A percentile compares a stretch with the other conserved stretches of the same genome.
These are phyloP conservation scores for Biscogniauxia mediterranea DNA, from an alignment of 2,329 filamentous ascomycete species.

Conservation along the genomic window DNA sequence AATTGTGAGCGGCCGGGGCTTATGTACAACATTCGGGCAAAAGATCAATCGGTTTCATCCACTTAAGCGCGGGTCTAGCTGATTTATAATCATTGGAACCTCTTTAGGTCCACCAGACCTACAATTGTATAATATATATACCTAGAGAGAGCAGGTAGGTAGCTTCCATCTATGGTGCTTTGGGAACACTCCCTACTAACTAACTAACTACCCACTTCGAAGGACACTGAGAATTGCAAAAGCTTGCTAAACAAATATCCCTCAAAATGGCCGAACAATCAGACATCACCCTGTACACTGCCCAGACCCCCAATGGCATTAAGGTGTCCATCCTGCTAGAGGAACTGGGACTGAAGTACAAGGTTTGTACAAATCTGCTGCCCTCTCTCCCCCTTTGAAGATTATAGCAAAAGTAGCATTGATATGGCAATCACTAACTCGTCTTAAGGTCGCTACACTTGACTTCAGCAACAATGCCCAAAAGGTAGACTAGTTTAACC, in stretches of 20 bases:
- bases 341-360: conserved; percentile 81
- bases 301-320: conserved; percentile 83
- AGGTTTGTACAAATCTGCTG: conserved; percentile 41
- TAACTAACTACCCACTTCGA: not conserved
- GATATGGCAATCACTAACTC: not conserved
- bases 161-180: not conserved
- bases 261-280: conserved; percentile 48
- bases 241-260: conserved; percentile 19
- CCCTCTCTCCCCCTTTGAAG: too few species aligned
- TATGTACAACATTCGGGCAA: too few species aligned
- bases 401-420: too few species aligned
- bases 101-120: too few species aligned
- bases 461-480: conserved; percentile 74
- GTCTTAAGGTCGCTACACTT: conserved; percentile 53
- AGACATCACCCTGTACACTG: conserved; percentile 78
- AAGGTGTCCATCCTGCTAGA: conserved; percentile 86
- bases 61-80: not conserved
- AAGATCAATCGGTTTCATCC: not conserved
- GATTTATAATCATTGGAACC: not conserved
- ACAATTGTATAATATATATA: too few species aligned
- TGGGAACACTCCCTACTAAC: not conserved
- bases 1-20: too few species aligned
- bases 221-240: conserved; percentile 18
- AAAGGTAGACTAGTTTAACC: conserved; percentile 56
- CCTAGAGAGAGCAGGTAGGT: not conserved